These are phyloP conservation scores for Bolboschoenoplectus hybrid DNA, from an alignment of 202 grass and related monocot species.

Conservation along the genomic window DNA sequence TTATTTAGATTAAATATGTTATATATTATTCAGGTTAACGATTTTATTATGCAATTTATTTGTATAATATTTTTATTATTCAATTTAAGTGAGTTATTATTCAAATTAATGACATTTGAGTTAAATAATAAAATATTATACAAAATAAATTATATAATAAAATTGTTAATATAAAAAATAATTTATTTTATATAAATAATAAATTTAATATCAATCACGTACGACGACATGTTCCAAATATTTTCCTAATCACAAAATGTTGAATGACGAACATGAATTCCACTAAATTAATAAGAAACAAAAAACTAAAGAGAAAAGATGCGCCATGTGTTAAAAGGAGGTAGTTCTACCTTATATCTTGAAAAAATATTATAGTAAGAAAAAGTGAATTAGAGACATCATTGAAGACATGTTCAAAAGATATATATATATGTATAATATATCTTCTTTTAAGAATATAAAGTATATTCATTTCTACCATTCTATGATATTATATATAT, in stretches of 20 bases:
- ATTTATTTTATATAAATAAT: too few relatives aligned
- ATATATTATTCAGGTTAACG: too few relatives aligned
- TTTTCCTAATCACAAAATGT: neutral
- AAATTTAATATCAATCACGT: too few relatives aligned
- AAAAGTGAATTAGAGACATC: constrained; percentile 20
- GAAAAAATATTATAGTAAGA: neutral
- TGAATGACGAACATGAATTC: neutral
- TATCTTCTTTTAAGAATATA: constrained; percentile 6
- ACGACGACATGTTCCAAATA: too few relatives aligned
- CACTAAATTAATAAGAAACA: constrained; percentile 16
- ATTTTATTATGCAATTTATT: too few relatives aligned
- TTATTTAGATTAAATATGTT: too few relatives aligned
- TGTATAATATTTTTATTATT: too few relatives aligned
- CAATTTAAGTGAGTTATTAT: too few relatives aligned
- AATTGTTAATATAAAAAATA: too few relatives aligned
- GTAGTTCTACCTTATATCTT: neutral
- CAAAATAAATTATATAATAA: too few relatives aligned
- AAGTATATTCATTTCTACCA: neutral
- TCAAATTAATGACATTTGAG: too few relatives aligned
- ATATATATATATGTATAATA: neutral
- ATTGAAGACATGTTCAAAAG: constrained; percentile 23
- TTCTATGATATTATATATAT: neutral
- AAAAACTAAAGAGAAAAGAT: constrained; percentile 1
- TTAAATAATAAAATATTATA: too few relatives aligned
- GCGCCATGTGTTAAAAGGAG: constrained; percentile 18